Conservation (phyloP, 2,329 filamentous ascomycete species). For the Corinectria fuckeliana region DNA sequence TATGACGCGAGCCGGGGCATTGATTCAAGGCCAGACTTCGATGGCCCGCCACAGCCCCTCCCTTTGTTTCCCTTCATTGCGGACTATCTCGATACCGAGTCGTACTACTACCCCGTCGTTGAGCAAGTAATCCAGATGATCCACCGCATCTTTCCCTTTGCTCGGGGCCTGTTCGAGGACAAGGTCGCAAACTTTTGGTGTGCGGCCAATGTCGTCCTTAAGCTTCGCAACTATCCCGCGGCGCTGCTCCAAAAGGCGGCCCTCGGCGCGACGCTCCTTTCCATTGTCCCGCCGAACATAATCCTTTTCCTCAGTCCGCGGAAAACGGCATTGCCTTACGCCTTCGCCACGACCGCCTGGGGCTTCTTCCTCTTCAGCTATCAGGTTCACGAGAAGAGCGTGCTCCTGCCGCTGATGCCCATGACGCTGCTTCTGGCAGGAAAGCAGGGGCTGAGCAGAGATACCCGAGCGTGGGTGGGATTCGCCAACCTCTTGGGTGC, state of each 20-base stretch:
- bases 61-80: conserved; percentile 66
- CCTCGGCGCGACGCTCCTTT: conserved; percentile 73
- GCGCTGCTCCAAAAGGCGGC: conserved; percentile 78
- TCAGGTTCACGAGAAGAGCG: conserved; percentile 98
- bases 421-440: conserved; percentile 89
- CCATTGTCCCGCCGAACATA: conserved; percentile 80
- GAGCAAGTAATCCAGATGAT: conserved; percentile 84
- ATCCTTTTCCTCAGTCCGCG: conserved; percentile 81
- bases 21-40: conserved; percentile 60
- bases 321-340: conserved; percentile 78
- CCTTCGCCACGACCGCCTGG: conserved; percentile 87
- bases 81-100: conserved; percentile 65
- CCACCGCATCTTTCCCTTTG: conserved; percentile 94
- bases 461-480: conserved; percentile 88
- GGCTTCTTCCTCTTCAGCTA: conserved; percentile 98
- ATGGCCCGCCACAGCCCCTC: conserved; percentile 65
- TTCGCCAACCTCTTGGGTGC: conserved; percentile 89
- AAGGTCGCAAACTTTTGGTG: conserved; percentile 99
- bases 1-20: conserved; percentile 73
- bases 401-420: conserved; percentile 87
- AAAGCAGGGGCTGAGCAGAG: conserved; percentile 76
- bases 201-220: conserved; percentile 85
- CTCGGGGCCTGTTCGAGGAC: conserved; percentile 95
- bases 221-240: conserved; percentile 77
- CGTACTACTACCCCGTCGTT: conserved; percentile 75